Conservation (phyloP, 2,329 filamentous ascomycete species). For the Epichloe typhina region DNA sequence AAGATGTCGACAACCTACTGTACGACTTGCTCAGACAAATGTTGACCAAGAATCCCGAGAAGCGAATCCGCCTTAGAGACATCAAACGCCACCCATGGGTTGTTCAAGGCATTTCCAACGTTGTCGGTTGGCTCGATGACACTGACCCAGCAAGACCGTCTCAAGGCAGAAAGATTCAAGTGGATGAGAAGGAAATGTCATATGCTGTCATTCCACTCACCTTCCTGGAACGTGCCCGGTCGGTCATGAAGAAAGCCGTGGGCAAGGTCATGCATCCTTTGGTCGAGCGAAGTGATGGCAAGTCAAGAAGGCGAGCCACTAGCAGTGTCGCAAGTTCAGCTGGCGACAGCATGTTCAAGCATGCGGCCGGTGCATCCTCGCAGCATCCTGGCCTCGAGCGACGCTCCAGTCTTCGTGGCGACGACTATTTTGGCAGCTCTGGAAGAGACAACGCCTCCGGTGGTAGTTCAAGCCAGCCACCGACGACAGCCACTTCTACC, state of each 20-base stretch:
- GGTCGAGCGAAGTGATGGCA: slow-evolving; percentile 42
- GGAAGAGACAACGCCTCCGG: slow-evolving; percentile 22
- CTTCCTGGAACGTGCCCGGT: slow-evolving; percentile 72
- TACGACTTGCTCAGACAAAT: slow-evolving; percentile 67
- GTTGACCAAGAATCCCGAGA: slow-evolving; percentile 76
- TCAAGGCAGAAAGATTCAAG: slow-evolving; percentile 76
- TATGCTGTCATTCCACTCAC: slow-evolving; percentile 81
- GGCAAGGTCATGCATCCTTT: slow-evolving; percentile 51
- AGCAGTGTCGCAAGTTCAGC: slow-evolving; percentile 54
- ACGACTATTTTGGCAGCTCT: slow-evolving; percentile 38
- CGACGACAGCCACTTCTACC: slow-evolving; percentile 10
- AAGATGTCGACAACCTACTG: slow-evolving; percentile 69
- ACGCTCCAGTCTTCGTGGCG: slow-evolving; percentile 38
- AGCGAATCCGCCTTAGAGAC: slow-evolving; percentile 78
- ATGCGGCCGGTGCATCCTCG: slow-evolving; percentile 32
- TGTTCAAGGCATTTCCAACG: slow-evolving; percentile 60
- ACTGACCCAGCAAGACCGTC: slow-evolving; percentile 72
- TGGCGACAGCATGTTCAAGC: slow-evolving; percentile 36
- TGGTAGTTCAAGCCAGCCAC: slow-evolving; percentile 15
- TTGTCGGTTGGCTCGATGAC: slow-evolving; percentile 77
- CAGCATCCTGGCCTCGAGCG: slow-evolving; percentile 39
- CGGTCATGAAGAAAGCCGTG: slow-evolving; percentile 56
- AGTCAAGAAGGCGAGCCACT: slow-evolving; percentile 39
- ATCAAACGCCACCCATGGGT: slow-evolving; percentile 95
- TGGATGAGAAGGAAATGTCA: slow-evolving; percentile 82